Base-by-base conservation (phyloP, 2,329 filamentous ascomycete species). In the Aaosphaeria arxii region DNA sequence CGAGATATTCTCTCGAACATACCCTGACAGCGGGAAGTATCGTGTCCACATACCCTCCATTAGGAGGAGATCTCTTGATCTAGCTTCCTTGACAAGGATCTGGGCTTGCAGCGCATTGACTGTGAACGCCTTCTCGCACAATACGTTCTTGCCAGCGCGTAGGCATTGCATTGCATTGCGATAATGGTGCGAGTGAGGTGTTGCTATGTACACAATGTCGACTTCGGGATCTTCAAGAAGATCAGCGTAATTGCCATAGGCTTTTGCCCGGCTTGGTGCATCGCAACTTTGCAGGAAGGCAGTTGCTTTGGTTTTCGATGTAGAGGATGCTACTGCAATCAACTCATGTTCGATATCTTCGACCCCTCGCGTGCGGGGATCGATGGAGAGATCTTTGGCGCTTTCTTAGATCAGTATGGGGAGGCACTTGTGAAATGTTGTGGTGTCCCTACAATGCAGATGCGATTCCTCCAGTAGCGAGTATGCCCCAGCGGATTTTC, bases 141-240 rank as follows among this genome's bases (percentile, higher is more conserved):
- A 81, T 30, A 96, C 89, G 61, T 92, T 81, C 78, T 95, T 96
- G 62, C 89, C 88, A 6, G 87, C 88, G 56, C 89, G 81, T 36
- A 96, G 78, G 39, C 85, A 87, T n/a, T 95, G 80, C 82, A 91
- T 89, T 54, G 84, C 82, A 72, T 96, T 92, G 70, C 95, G 89
- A 75, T 91, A 95, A 75, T 96, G 91, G 70, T 95, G 91, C 61
- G 88, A 91, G 74, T 95, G 91, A 11, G 91, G 91, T 4, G 91
- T 95, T 28, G 89, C 90, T 47, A 96, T 83, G 71, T 95, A 96
- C 72, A 96, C 74, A 59, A 95, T 88, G 69, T 95, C 88, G 56
- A 95, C 81, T 60, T 89, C 80, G 5, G 86, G 75, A 66, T 95
- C 89, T 43, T 81, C 80, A 28, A 92, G 89, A 30, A 96, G 81